Evolutionary conservation across 306 rosid species (phyloP), one percentile per base, ranked within the genome.

Genomic region (Quercus cerris): DNA sequence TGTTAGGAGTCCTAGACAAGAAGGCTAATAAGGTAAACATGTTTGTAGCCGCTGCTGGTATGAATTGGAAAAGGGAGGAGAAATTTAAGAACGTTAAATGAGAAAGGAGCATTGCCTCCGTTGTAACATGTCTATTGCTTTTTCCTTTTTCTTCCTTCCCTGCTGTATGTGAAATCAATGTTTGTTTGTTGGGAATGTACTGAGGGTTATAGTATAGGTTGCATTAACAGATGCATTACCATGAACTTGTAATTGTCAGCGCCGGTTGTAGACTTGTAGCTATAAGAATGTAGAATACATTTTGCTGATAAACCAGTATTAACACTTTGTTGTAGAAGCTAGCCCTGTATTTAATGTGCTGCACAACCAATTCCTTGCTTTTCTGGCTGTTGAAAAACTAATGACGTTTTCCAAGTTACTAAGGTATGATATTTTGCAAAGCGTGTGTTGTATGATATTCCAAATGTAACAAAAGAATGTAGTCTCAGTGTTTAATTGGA

Each of bases 1-100:
- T 44, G 92, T 84, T 79, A 79, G 89, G 86, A 92, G 90, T 81
- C 98, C 96, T 14, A 84, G 82, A 80, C 87, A 88, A 82, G 97
- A 94, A 82, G 86, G 82, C 74, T 89, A 91, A 90, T 30, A 25
- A 61, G 78, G 81, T 78, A 71, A 77, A 38, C 10, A 11, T 33
- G 31, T 9, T 64, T 64, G 9, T 14, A 15, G 70, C 10, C 41
- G 17, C 44, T 28, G 44, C 70, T 64, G 70, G 22, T 15, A 15
- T 30, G 71, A 64, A 31, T 20, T 61, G 31, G 33, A 25, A 61
- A 61, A 61, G 17, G 71, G 22, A 17, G 18, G 51, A 35, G 25
- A 35, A 10, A 31, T 38, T 8, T 38, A 38, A 35, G 52, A 17
- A 18, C 49, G 35, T 17, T 19, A 33, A 31, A n/a, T 51, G 5